A percentile compares a stretch with the other conserved stretches of the same genome.
phyloP scores from a whole-genome alignment of 345 rosid genomes.

The Brassica incana region DNA sequence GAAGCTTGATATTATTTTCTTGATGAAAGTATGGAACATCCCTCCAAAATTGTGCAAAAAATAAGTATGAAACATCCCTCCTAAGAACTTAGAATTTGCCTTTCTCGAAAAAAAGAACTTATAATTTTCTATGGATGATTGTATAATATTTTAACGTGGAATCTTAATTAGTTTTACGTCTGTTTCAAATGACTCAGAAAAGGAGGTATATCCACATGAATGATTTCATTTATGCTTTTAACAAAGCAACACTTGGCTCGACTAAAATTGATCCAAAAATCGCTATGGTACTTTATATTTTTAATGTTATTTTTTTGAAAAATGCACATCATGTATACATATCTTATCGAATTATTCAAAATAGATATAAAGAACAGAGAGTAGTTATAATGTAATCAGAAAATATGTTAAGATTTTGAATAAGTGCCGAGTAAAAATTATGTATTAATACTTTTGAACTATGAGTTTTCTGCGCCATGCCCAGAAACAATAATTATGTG shows the following conservation, averaged over 20 bases:
- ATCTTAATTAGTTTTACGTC: slow-evolving; percentile 32
- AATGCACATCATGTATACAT: no score
- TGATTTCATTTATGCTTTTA: slow-evolving; percentile 6
- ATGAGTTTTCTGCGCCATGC: no score
- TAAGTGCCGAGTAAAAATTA: not conserved
- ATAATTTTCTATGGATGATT: slow-evolving; percentile 5
- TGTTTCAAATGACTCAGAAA: slow-evolving; percentile 9
- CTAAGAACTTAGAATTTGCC: not conserved
- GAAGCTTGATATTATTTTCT: slow-evolving; percentile 5
- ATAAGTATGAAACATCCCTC: slow-evolving; percentile 10
- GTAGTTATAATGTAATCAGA: not conserved
- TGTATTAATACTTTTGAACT: not conserved
- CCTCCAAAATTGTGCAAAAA: not conserved
- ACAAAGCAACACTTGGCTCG: slow-evolving; percentile 32
- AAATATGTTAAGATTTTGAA: not conserved
- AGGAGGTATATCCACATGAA: slow-evolving; percentile 31
- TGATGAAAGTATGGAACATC: slow-evolving; percentile 1
- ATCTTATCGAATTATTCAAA: not conserved
- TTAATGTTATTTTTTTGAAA: not conserved
- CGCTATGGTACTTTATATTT: not conserved
- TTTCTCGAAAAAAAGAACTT: not conserved
- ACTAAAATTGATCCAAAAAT: not conserved
- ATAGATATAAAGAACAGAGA: not conserved
- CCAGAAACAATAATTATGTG: no score
- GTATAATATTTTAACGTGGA: slow-evolving; percentile 12